These are phyloP conservation scores for Cenchrus americanus DNA, from an alignment of 176 grass and related monocot genomes.

Conservation along the genomic window DNA sequence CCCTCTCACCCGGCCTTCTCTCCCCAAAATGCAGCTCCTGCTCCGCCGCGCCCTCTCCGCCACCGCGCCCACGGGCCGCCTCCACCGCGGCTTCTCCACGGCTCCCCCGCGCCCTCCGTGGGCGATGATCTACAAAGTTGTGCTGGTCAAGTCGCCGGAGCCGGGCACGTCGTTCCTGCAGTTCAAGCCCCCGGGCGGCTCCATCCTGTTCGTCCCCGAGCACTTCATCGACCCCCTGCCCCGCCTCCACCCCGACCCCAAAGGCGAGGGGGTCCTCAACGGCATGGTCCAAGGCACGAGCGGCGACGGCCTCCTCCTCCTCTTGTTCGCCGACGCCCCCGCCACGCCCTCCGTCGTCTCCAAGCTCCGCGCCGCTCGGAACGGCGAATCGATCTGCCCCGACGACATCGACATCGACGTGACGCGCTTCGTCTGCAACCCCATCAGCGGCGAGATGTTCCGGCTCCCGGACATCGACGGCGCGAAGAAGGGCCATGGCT, in stretches of 20 bases:
- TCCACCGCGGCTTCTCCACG: too few relatives aligned
- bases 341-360: neutral
- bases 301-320: conserved; percentile 46
- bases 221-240: conserved; percentile 20
- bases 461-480: conserved; percentile 25
- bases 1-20: too few relatives aligned
- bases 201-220: conserved; percentile 31
- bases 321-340: conserved; percentile 23
- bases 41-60: too few relatives aligned
- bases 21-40: too few relatives aligned
- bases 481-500: neutral
- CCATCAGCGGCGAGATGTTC: conserved; percentile 33
- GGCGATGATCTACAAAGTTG: neutral
- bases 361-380: neutral
- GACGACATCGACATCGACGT: neutral
- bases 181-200: neutral
- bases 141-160: neutral
- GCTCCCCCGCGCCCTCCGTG: neutral
- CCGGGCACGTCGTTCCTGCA: neutral
- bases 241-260: neutral
- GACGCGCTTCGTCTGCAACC: conserved; percentile 39
- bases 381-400: neutral
- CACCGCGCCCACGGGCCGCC: too few relatives aligned
- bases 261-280: neutral
- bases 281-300: neutral